A percentile compares a stretch with the other conserved stretches of the same genome.
These are phyloP conservation scores for Rubus parviflorus DNA, from an alignment of 306 rosid genomes.

Conservation along the genomic window DNA sequence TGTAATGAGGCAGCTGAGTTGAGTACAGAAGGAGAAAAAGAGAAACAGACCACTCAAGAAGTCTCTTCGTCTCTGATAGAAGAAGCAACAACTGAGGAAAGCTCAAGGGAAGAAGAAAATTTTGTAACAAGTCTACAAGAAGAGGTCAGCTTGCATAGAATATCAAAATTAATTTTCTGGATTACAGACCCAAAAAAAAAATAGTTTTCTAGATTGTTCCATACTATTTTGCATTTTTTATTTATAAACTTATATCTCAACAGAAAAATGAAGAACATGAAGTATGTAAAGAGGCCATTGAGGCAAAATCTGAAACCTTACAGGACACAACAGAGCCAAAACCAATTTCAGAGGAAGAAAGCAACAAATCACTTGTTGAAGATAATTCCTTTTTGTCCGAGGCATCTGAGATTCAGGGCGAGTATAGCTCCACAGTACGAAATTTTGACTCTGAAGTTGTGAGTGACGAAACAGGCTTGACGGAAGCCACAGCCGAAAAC, in stretches of 20 bases:
- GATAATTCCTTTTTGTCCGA: conserved; percentile 1
- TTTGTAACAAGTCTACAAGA: conserved; percentile 6
- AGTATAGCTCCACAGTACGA: conserved; percentile 5
- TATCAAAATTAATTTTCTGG: conserved; percentile 1
- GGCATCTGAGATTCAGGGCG: background rate
- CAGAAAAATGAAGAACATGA: conserved; percentile 23
- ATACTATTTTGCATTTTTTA: background rate
- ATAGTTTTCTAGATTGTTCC: conserved; percentile 15
- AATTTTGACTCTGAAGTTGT: conserved; percentile 6
- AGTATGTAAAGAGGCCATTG: conserved; percentile 26
- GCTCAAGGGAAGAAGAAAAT: conserved; percentile 22
- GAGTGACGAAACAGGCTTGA: conserved; percentile 11
- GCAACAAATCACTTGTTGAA: conserved; percentile 2
- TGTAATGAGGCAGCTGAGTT: conserved; percentile 14
- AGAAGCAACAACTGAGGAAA: conserved; percentile 6
- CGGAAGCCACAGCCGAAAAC: conserved; percentile 21
- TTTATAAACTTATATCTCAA: background rate
- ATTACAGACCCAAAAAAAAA: background rate
- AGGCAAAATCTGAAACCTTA: conserved; percentile 11
- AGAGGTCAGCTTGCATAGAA: conserved; percentile 24
- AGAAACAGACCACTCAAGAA: conserved; percentile 20
- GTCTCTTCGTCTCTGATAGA: conserved; percentile 10
- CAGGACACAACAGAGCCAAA: conserved; percentile 22
- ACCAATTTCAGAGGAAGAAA: conserved; percentile 23
- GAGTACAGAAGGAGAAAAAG: conserved; percentile 15